Evolutionary conservation across 2,329 filamentous ascomycete species (phyloP).

Genomic region (Verruconis gallopava): DNA sequence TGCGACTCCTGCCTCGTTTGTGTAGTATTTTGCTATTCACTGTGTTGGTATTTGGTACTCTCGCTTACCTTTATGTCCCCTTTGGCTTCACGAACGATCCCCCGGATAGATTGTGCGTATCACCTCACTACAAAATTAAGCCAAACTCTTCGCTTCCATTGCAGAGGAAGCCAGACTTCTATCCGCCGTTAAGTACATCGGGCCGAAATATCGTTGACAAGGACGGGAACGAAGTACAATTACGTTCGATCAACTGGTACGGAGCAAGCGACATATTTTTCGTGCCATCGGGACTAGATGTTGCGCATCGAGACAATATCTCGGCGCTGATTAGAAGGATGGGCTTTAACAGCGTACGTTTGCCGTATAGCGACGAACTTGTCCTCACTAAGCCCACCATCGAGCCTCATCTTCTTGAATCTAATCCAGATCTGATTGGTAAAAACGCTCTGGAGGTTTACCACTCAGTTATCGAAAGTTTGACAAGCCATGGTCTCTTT

Average conservation of each 20-base stretch:
- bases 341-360: constrained; percentile 57
- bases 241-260: constrained; percentile 58
- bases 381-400: constrained; percentile 47
- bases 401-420: constrained; percentile 31
- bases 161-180: background rate
- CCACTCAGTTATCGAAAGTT: constrained; percentile 42
- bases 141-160: background rate
- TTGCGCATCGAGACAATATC: constrained; percentile 48
- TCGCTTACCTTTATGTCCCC: background rate
- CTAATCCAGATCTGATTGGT: background rate
- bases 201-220: constrained; percentile 50
- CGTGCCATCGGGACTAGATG: constrained; percentile 49
- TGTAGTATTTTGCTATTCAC: background rate
- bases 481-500: constrained; percentile 49
- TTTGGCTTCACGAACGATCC: constrained; percentile 19
- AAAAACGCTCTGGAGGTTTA: constrained; percentile 47
- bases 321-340: constrained; percentile 45
- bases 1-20: no score
- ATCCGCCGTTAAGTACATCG: background rate
- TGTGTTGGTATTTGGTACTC: background rate
- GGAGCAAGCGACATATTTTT: constrained; percentile 55
- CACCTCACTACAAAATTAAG: background rate
- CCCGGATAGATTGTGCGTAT: constrained; percentile 12
- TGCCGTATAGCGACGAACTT: constrained; percentile 58
- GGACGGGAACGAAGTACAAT: constrained; percentile 43